Base-by-base conservation (phyloP, 225 moss, liverwort and hornwort species). In the Pseudoscleropodium purum region DNA sequence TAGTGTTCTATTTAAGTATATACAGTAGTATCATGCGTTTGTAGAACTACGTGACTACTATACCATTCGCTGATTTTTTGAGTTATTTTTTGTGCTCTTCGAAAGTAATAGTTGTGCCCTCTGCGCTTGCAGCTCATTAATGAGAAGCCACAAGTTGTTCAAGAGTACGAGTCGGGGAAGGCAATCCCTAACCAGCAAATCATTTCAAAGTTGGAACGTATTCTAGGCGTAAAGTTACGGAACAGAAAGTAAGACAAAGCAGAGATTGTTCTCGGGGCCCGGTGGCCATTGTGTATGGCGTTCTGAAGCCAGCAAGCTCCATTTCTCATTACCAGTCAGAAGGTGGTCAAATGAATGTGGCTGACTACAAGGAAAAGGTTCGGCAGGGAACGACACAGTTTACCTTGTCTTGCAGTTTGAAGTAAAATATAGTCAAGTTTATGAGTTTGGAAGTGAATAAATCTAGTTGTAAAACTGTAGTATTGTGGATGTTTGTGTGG, bases 161-260 rank as follows among this genome's bases (percentile, higher is more conserved):
- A 97, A 88, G 97, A 96, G 90, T 97, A 97, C 57, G 97, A 97
- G 87, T 90, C 95, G 11, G 96, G 95, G 52, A 94, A 94, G 88
- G 97, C 97, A 56, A 95, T 97, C 33, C 97, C 96, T 60, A 96
- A 97, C 69, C 95, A 97, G 85, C 95, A 97, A 90, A 96, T 97
- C 57, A 93, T 97, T 47, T 60, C 88, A 7, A 97, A 97, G 89
- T 89, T 97, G 90, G 97, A 97, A 90, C 95, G 92, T 37, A 93
- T 95, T 77, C 95, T 97, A 49, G 95, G 92, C 37, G 93, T 93
- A 29, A 97, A 97, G 86, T 88, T 97, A 79, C 93, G 96, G 75
- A 93, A 72, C 75, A 89, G 93, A 92, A 96, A 97, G 94, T 97
- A 92, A 37, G 77, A 83, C 39, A 70, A 23, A 87, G 62, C 90